Conservation (phyloP, 139 green algal species). For the Tetraselmis chui region DNA sequence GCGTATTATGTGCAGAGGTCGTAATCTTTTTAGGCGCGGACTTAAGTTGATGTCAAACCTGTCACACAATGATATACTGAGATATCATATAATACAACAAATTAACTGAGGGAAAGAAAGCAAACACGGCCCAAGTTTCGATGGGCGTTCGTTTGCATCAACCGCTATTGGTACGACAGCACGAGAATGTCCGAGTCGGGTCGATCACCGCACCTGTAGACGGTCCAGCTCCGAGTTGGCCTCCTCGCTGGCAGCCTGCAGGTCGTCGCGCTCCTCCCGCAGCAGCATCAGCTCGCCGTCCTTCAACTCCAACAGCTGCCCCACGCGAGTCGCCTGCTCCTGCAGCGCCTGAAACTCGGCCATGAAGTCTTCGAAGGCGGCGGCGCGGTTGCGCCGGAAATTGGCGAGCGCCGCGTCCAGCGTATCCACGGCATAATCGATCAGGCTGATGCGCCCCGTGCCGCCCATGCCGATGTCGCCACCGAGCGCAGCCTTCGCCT, state of each 20-base stretch:
- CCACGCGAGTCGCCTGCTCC: neutral
- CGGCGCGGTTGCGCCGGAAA: neutral
- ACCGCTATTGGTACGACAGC: too few relatives aligned
- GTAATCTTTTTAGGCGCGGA: too few relatives aligned
- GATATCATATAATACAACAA: too few relatives aligned
- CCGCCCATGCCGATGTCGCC: neutral
- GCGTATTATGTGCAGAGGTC: too few relatives aligned
- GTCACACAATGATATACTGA: too few relatives aligned
- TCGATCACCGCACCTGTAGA: neutral
- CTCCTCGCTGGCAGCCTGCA: neutral
- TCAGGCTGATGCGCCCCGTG: neutral
- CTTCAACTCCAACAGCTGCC: constrained; percentile 5
- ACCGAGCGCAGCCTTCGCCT: neutral
- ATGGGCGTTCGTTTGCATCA: too few relatives aligned
- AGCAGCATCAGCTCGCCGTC: neutral
- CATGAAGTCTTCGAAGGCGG: neutral
- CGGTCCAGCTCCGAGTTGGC: neutral
- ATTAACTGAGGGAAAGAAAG: too few relatives aligned
- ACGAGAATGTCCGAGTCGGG: too few relatives aligned
- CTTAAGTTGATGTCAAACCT: too few relatives aligned
- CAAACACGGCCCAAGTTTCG: too few relatives aligned
- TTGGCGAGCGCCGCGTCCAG: neutral
- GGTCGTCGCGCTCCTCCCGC: neutral
- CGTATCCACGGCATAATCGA: neutral
- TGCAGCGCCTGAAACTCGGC: neutral